Percentiles rank a stretch among this genome's conserved stretches.
These are phyloP conservation scores for Colletotrichum kahawae DNA, from an alignment of 2,329 filamentous ascomycete species.

Conservation along the genomic window DNA sequence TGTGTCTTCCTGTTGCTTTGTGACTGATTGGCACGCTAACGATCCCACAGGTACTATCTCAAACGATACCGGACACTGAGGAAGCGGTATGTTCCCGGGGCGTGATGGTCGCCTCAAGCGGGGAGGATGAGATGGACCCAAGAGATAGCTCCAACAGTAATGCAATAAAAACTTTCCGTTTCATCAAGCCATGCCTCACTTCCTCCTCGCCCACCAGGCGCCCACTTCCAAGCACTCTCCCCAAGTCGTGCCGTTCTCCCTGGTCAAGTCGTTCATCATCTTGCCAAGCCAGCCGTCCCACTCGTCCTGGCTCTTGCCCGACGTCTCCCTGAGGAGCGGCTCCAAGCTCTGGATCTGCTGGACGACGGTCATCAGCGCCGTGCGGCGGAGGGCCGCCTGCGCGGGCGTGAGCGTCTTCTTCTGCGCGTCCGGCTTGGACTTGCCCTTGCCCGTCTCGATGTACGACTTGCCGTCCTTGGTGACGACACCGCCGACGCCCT, in stretches of 20 bases:
- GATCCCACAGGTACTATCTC: slow-evolving; percentile 75
- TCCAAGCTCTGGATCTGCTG: slow-evolving; percentile 87
- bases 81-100: slow-evolving; percentile 68
- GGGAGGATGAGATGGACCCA: background rate
- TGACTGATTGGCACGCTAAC: background rate
- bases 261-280: slow-evolving; percentile 84
- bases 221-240: slow-evolving; percentile 88
- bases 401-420: slow-evolving; percentile 65
- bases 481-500: slow-evolving; percentile 68
- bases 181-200: slow-evolving; percentile 20
- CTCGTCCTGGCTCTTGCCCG: slow-evolving; percentile 87
- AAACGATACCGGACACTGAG: slow-evolving; percentile 88
- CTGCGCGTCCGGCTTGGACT: slow-evolving; percentile 33
- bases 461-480: slow-evolving; percentile 67
- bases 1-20: background rate
- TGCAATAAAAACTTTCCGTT: slow-evolving; percentile 13
- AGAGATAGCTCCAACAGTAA: background rate
- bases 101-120: background rate
- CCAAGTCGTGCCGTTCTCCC: slow-evolving; percentile 77
- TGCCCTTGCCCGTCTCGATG: slow-evolving; percentile 56
- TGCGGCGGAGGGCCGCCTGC: slow-evolving; percentile 76
- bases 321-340: slow-evolving; percentile 79
- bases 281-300: slow-evolving; percentile 90
- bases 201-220: slow-evolving; percentile 88
- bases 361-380: slow-evolving; percentile 81